Evolutionary conservation across 228 moss, liverwort and hornwort species (phyloP).

Genomic region (Sphagnum magellanicum): DNA sequence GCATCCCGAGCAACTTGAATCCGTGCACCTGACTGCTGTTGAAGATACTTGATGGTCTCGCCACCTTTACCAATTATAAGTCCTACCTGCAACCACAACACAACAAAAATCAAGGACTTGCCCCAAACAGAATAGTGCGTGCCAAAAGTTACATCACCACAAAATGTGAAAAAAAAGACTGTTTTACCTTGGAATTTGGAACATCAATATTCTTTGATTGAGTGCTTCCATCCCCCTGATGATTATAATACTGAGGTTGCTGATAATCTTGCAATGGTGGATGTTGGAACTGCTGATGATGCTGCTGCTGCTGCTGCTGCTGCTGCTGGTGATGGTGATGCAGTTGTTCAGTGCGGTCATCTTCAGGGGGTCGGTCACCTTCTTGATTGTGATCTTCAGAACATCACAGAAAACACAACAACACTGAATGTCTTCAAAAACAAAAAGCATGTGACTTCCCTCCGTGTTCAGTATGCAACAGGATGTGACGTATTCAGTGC

Average conservation of each 20-base stretch:
- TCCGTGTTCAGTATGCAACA: neutral
- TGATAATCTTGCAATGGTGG: constrained; percentile 61
- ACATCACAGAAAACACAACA: neutral
- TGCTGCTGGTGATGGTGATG: neutral
- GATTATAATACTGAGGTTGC: constrained; percentile 62
- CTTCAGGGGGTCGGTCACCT: constrained; percentile 47
- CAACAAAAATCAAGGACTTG: neutral
- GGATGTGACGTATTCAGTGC: neutral
- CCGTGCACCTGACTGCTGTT: constrained; percentile 94
- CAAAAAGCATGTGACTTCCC: neutral
- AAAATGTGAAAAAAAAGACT: neutral
- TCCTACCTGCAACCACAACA: constrained; percentile 53
- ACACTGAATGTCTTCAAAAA: neutral
- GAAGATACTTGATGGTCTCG: constrained; percentile 93
- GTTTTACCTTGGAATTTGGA: constrained; percentile 81
- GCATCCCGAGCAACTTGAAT: constrained; percentile 97
- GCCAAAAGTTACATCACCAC: neutral
- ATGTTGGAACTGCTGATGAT: constrained; percentile 65
- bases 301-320: constrained; percentile 62
- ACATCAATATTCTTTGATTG: constrained; percentile 93
- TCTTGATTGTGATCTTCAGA: constrained; percentile 59
- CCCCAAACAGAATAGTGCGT: neutral
- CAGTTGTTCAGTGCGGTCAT: neutral
- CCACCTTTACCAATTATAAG: constrained; percentile 99
- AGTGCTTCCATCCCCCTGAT: constrained; percentile 48